Evolutionary conservation across 345 rosid species (phyloP), one percentile per base, ranked within the genome.

Genomic region (Lepidium aucheri): DNA sequence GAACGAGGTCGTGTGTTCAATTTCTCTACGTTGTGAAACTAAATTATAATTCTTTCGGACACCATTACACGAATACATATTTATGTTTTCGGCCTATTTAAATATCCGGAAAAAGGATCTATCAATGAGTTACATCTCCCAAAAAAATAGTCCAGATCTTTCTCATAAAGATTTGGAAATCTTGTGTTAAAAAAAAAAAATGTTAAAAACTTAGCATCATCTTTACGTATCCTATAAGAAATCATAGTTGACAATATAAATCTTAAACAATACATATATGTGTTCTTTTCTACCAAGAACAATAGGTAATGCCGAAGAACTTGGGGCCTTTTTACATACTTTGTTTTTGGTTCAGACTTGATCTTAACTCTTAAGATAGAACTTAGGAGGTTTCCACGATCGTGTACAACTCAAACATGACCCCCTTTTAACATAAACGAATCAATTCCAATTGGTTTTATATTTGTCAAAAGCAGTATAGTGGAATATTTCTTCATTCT

Each of bases 351-450:
- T 15, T 67, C 35, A 4, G 16, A 46, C 49, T 57, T 56, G 49
- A 57, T 46, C 40, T 3, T 42, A 56, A 45, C 47, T 14, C 39
- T 45, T 35, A 11, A 44, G 17, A 28, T n/a, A 52, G 18, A 36
- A 51, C 18, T 7, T 28, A 32, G 34, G 66, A 69, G 12, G 60
- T 51, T 41, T 69, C 67, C 53, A 69, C 67, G 60, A 69, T 40
- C 11, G 6, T 49, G 6, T 49, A 59, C 59, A 59, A 35, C 65
- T 28, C 2, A 15, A 7, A 38, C 7, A 16, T 14, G 1, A 1
- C 8, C 32, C 11, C 30, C 17, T 52, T 50, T 63, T 50, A 24
- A 63, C 58, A 22, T 49, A 52, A 15, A 8, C 11, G 50, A 49
- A 24, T n/a, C 47, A 15, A 59, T 42, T 42, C 39, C 26, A 26